phyloP scores from a whole-genome alignment of 225 moss, liverwort and hornwort species.

The Rhytidiadelphus loreus region DNA sequence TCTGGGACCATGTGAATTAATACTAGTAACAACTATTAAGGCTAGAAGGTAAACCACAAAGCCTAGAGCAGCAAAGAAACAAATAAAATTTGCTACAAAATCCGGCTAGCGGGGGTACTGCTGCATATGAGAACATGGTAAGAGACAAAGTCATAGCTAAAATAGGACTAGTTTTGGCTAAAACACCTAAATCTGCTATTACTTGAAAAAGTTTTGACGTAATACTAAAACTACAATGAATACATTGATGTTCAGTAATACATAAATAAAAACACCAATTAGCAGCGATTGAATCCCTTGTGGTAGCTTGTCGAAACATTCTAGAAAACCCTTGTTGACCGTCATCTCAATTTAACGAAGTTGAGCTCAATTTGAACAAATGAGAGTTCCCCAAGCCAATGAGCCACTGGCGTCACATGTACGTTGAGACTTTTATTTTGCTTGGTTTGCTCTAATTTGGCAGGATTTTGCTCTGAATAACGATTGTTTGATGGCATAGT shows the following conservation, averaged over 20 bases:
- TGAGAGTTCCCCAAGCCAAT: not conserved
- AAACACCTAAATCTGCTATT: not conserved
- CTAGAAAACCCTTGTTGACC: not conserved
- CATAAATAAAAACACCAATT: not conserved
- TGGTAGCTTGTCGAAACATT: not conserved
- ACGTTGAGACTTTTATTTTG: not conserved
- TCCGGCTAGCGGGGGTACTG: not conserved
- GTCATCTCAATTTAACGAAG: not conserved
- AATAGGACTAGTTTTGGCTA: not conserved
- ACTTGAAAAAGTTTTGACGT: not conserved
- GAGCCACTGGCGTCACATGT: not conserved
- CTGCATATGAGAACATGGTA: not conserved
- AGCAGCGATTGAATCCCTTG: not conserved
- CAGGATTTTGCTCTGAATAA: not conserved
- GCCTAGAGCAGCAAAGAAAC: not conserved
- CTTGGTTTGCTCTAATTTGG: not conserved
- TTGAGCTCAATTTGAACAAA: not conserved
- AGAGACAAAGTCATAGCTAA: not conserved
- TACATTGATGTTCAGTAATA: not conserved
- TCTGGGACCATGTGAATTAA: not conserved
- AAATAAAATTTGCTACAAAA: not conserved
- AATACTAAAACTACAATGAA: not conserved
- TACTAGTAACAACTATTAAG: not conserved
- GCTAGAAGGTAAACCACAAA: not conserved
- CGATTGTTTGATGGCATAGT: not conserved